Conservation (phyloP, 495 filamentous ascomycete species). For the Neurospora sp. region DNA sequence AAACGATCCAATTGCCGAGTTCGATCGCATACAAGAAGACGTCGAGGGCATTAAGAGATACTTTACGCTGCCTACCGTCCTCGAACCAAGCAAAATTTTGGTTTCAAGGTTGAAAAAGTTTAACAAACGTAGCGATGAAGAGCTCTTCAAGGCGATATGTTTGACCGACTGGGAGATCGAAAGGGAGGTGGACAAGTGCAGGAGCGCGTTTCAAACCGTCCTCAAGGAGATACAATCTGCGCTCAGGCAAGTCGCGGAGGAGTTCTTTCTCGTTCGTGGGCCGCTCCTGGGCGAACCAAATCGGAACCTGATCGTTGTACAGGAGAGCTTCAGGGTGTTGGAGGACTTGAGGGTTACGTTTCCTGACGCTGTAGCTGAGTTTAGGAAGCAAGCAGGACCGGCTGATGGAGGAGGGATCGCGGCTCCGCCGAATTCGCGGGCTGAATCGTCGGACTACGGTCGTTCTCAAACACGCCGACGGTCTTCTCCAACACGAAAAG, state of each 20-base stretch:
- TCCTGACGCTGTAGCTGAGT: neutral
- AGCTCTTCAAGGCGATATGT: neutral
- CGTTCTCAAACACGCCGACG: no score
- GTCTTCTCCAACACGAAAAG: no score
- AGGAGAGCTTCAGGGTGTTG: neutral
- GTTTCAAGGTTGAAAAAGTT: neutral
- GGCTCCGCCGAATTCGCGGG: neutral
- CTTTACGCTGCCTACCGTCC: neutral
- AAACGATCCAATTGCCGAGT: neutral
- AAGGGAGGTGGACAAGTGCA: neutral
- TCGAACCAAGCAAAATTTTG: neutral
- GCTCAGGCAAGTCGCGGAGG: neutral
- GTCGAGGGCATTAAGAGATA: neutral
- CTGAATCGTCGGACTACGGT: neutral
- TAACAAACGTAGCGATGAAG: neutral
- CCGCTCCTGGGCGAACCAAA: neutral
- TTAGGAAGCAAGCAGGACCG: neutral
- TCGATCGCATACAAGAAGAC: neutral
- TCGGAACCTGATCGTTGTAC: neutral
- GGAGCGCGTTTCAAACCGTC: neutral
- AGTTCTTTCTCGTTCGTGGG: neutral
- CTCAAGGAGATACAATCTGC: neutral
- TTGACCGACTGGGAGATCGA: neutral
- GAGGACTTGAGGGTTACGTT: neutral
- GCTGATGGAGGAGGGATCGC: neutral